Conservation (phyloP, 805 yeast genomes). For the Clavispora asparagi region DNA sequence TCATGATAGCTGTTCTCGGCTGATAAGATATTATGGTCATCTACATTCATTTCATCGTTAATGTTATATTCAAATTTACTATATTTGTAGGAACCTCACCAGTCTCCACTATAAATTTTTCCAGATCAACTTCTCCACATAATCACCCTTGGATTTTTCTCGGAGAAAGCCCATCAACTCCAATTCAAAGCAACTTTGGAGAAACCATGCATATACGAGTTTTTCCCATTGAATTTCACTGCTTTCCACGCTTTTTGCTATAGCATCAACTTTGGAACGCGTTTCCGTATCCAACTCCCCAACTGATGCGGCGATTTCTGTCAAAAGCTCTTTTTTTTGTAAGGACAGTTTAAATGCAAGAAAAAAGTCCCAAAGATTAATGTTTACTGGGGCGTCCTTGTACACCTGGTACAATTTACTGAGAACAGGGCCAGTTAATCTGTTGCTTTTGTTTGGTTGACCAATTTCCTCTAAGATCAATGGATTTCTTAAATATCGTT, state of each 20-base stretch:
- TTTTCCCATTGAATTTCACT: constrained; percentile 53
- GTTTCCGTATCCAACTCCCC: background rate
- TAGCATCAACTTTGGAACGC: background rate
- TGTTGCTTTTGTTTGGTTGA: constrained; percentile 1
- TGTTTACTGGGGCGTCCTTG: constrained; percentile 69
- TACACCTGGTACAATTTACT: constrained; percentile 57
- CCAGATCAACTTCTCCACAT: constrained; percentile 69
- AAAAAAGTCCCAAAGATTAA: constrained; percentile 66
- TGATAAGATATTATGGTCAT: no score
- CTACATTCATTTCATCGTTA: no score
- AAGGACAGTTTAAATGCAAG: constrained; percentile 53
- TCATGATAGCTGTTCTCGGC: no score
- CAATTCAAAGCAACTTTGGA: constrained; percentile 69
- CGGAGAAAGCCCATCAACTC: constrained; percentile 64
- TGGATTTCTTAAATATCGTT: constrained; percentile 16
- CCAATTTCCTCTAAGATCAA: constrained; percentile 4
- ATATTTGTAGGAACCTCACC: background rate
- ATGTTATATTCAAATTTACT: background rate
- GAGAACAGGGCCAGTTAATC: constrained; percentile 12
- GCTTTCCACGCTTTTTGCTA: background rate
- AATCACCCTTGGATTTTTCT: constrained; percentile 58
- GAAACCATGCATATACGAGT: constrained; percentile 62
- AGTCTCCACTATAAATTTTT: constrained; percentile 38
- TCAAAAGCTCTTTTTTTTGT: constrained; percentile 18
- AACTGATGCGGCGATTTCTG: constrained; percentile 6